Evolutionary conservation across 495 filamentous ascomycete genomes (phyloP), one percentile per base, ranked within the genome.

Genomic region (Apodospora peruviana): DNA sequence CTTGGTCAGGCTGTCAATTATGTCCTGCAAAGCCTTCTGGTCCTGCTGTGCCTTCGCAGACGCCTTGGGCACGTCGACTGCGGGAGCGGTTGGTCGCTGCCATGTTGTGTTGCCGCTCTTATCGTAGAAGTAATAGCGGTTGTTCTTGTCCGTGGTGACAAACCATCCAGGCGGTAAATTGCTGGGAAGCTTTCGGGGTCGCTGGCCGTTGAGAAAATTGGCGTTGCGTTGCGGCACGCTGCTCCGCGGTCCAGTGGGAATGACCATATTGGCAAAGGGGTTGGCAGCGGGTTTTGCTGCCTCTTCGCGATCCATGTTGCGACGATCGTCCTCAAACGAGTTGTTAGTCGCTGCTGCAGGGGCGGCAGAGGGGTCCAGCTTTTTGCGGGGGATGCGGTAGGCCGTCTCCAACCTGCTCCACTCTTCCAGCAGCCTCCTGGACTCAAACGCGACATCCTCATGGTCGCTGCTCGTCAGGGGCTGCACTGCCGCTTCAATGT

Each of bases 381-480:
- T 77, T 58, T 78, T 90, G 41, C 93, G 84, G 21, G 93, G 91
- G 60, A 99, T 99, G 36, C 94, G 83, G 66, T 96, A 99, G 14
- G 81, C 93, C n/a, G 93, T 80, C 61, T 94, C 85, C 18, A 99
- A 74, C 32, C 85, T 90, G 62, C 84, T 83, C 94, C 94, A 99
- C 57, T 81, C 82, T 11, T 90, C 80, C 7, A 99, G 70, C 24
- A 99, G 68, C 11, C 74, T 70, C 12, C 78, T 73, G n/a, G 93
- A 77, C 59, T 85, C 79, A 18, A 75, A 75, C 29, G 82, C 78
- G 5, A 97, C 88, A 44, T 81, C 75, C 47, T 90, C 84, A 54
- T 97, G 85, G 8, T 76, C 83, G 24, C 76, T 85, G 11, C 62
- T 69, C 7, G 78, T 80, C 22, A 99, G 69, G 9, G 78, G 74